These are phyloP conservation scores for Sphagnurus paluster DNA, from an alignment of 1,284 basidiomycete genomes.

Conservation along the genomic window DNA sequence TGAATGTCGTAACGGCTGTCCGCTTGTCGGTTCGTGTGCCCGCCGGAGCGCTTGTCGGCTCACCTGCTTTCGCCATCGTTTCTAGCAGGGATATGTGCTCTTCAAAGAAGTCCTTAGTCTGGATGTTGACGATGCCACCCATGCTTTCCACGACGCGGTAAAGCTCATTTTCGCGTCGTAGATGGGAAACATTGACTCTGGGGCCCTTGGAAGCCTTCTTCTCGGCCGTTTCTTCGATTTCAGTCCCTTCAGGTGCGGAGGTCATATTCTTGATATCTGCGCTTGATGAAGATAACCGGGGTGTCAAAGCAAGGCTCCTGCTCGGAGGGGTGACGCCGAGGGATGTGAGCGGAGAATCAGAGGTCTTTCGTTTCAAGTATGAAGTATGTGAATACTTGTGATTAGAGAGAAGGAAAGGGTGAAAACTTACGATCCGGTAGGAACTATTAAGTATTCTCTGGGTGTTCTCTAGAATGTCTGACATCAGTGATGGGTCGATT, in stretches of 20 bases:
- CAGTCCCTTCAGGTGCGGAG: neutral
- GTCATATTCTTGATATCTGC: neutral
- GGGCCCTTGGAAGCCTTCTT: constrained; percentile 23
- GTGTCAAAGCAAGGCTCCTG: neutral
- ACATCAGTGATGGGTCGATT: constrained; percentile 22
- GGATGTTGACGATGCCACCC: constrained; percentile 65
- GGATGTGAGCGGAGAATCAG: constrained; percentile 1
- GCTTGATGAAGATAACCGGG: neutral
- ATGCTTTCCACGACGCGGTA: constrained; percentile 58
- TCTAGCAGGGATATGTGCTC: constrained; percentile 62
- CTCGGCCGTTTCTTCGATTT: neutral
- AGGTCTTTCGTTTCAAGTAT: neutral
- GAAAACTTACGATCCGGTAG: constrained; percentile 6
- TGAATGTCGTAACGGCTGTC: constrained; percentile 60
- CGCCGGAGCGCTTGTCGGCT: constrained; percentile 64
- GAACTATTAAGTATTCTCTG: constrained; percentile 6
- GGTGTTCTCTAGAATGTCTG: constrained; percentile 7
- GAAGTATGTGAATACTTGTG: too few species aligned
- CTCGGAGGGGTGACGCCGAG: neutral
- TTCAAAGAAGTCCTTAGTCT: constrained; percentile 67
- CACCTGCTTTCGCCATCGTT: constrained; percentile 52
- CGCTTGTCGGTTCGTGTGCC: constrained; percentile 73
- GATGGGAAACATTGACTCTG: constrained; percentile 67
- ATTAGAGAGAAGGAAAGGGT: neutral
- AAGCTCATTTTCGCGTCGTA: constrained; percentile 78